A percentile compares a stretch with the other conserved stretches of the same genome.
These are phyloP conservation scores for Cyberlindnera americana DNA, from an alignment of 805 yeast species.

Conservation along the genomic window DNA sequence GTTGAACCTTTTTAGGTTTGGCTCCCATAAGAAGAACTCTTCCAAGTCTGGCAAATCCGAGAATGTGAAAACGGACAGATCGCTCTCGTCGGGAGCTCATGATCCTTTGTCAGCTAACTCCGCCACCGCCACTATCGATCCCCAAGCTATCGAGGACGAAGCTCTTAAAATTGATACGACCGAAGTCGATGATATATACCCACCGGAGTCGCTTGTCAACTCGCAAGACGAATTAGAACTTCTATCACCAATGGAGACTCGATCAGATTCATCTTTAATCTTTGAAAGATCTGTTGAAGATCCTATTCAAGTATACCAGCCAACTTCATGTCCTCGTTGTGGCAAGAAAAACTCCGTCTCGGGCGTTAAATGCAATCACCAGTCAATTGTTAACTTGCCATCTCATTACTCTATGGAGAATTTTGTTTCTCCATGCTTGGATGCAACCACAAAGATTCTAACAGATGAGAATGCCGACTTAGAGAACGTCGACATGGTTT, in stretches of 20 bases:
- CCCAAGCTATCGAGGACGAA: neutral
- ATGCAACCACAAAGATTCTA: constrained; percentile 66
- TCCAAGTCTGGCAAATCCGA: neutral
- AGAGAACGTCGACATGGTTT: constrained; percentile 68
- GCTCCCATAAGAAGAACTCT: constrained; percentile 10
- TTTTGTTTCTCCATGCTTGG: constrained; percentile 76
- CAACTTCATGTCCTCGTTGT: constrained; percentile 27
- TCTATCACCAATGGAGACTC: constrained; percentile 12
- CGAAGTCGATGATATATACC: constrained; percentile 19
- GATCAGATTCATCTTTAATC: constrained; percentile 41
- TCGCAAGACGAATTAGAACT: constrained; percentile 8
- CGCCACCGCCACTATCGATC: constrained; percentile 9
- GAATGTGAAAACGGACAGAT: constrained; percentile 4
- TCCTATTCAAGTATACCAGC: constrained; percentile 33
- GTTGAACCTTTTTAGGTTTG: constrained; percentile 16
- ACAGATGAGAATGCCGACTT: constrained; percentile 55
- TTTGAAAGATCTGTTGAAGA: constrained; percentile 69
- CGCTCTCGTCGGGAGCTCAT: constrained; percentile 6
- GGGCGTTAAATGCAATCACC: constrained; percentile 25
- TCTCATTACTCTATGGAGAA: constrained; percentile 52
- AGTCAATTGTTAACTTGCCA: constrained; percentile 32
- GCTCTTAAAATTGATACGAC: constrained; percentile 14
- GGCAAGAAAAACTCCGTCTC: constrained; percentile 21
- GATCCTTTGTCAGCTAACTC: constrained; percentile 12
- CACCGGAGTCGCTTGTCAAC: constrained; percentile 16